Evolutionary conservation across 129 eudicot species (phyloP), one percentile per base, ranked within the genome.

Genomic region (Artemisia annua): DNA sequence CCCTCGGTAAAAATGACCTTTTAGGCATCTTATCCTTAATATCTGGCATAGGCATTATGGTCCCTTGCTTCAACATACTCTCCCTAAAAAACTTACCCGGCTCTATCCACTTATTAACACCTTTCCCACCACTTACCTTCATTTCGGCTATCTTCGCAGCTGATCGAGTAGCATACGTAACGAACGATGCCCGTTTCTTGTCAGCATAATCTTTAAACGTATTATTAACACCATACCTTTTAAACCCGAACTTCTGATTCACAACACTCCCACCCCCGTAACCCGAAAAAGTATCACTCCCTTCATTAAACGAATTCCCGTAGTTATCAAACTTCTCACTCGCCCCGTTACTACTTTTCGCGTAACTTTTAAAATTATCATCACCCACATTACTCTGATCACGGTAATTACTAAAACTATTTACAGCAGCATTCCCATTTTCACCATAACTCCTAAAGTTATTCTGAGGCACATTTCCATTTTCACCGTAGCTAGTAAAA

Each of bases 1-100:
- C 83, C 44, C 97, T 82, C 66, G 96, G 97, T 76, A 90, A 87
- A 83, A 90, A 90, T n/a, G 97, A 87, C 89, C 97, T 90, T 74
- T 80, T 67, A 0, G 94, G 97, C 97, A 90, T 87, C 75, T 83
- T 85, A 68, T 90, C 97, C 26, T 55, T 72, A 20, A 90, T 79
- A 39, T 90, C 97, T 61, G 97, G 97, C 91, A 90, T 85, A 30
- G 85, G 94, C 79, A 90, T 80, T 14, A 87, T 64, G 28, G 68
- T 79, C 22, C 97, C 97, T 7, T 70, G 48, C 78, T 79, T 85
- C 49, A 90, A 44, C 86, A 63, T 68, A 10, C 72, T 73, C 83
- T 90, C 97, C 52, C 97, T 68, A 48, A 90, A 90, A 48, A 90
- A 90, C 10, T 85, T 90, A 17, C 97, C 97, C 48, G 91, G 94